These are phyloP conservation scores for Ophiostoma quercus DNA, from an alignment of 2,329 filamentous ascomycete genomes.

Conservation along the genomic window DNA sequence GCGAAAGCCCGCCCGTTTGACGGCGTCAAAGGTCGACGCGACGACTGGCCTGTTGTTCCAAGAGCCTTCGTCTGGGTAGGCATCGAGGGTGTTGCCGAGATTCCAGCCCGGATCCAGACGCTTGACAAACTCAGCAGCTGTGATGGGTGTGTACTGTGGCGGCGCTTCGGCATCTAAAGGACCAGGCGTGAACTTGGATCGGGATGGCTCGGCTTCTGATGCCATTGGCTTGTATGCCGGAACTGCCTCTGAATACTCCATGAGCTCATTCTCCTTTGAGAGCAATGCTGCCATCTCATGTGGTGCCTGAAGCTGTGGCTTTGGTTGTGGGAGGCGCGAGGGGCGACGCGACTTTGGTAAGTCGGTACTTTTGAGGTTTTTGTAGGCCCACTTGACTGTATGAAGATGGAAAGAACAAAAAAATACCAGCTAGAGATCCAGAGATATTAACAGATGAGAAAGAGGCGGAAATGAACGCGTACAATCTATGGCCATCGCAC, in stretches of 20 bases:
- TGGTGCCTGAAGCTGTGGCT: not conserved
- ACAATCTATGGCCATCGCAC: not conserved
- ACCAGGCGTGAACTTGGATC: not conserved
- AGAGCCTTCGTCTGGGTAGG: conserved; percentile 49
- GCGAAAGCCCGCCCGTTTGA: conserved; percentile 52
- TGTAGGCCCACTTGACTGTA: not conserved
- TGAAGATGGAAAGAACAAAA: too few relatives aligned
- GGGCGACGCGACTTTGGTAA: not conserved
- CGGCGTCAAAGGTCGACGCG: conserved; percentile 45
- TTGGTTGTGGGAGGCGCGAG: not conserved
- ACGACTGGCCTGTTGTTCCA: conserved; percentile 54
- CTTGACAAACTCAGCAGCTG: conserved; percentile 43
- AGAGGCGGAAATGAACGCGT: not conserved
- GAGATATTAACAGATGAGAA: not conserved
- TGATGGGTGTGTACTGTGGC: conserved; percentile 39
- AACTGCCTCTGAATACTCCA: not conserved
- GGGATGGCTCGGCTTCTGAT: not conserved
- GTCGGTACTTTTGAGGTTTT: not conserved
- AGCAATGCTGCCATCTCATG: not conserved
- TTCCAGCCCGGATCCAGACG: conserved; percentile 56
- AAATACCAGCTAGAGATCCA: too few relatives aligned
- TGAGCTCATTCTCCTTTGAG: not conserved
- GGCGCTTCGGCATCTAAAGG: not conserved
- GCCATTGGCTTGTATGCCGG: not conserved
- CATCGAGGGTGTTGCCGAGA: conserved; percentile 56